Evolutionary conservation across 208 protist genomes (phyloP).

Genomic region (Leishmania amazonensis): DNA sequence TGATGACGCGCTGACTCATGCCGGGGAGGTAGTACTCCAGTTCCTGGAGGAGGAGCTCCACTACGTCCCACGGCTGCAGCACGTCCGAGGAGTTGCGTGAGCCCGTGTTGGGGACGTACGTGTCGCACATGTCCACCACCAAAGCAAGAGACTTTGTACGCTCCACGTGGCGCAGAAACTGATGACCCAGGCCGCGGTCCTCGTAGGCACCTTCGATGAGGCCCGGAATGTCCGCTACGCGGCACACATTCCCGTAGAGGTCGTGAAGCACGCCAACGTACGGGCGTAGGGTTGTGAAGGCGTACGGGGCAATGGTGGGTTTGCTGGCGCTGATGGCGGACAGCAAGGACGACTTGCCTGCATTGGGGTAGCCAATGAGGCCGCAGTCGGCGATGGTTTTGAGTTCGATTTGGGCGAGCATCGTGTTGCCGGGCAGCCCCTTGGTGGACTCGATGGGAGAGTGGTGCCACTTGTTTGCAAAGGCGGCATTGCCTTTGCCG

Average conservation of each 20-base stretch:
- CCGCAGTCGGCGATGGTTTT: constrained; percentile 93
- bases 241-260: constrained; percentile 81
- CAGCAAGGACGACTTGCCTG: constrained; percentile 92
- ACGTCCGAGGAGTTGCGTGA: constrained; percentile 7
- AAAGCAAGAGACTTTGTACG: constrained; percentile 85
- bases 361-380: constrained; percentile 93
- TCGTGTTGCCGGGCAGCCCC: constrained; percentile 90
- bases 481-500: constrained; percentile 90
- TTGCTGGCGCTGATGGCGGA: constrained; percentile 87
- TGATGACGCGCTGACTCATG: constrained; percentile 71
- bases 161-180: constrained; percentile 93
- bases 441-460: constrained; percentile 89
- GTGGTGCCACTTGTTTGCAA: constrained; percentile 89
- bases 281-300: constrained; percentile 92
- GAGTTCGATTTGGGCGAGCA: constrained; percentile 90
- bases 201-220: constrained; percentile 93
- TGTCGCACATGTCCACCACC: constrained; percentile 90
- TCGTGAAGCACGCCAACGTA: constrained; percentile 89
- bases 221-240: constrained; percentile 89
- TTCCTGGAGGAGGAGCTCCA: constrained; percentile 75
- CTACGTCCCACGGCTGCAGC: constrained; percentile 86
- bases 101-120: constrained; percentile 48
- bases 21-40: constrained; percentile 87
- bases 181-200: constrained; percentile 86
- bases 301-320: constrained; percentile 85